Percentiles rank a stretch among this genome's conserved stretches.
phyloP scores from a whole-genome alignment of 257 asterid species.

The Primulina tabacum region DNA sequence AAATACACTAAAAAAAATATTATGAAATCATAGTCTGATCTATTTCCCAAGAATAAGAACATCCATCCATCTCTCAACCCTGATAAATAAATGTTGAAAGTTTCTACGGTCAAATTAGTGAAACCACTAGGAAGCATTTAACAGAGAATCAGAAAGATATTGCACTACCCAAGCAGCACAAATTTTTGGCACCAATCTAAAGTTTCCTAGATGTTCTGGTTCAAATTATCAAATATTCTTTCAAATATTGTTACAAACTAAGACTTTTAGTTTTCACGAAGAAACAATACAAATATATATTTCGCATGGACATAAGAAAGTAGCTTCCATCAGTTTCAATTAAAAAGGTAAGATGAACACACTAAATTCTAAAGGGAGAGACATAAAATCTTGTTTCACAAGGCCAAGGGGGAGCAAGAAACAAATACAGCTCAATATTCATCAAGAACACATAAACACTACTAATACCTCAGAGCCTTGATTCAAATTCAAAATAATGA shows the following conservation, averaged over 20 bases:
- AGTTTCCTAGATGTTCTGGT: neutral
- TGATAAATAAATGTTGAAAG: no score
- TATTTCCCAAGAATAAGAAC: neutral
- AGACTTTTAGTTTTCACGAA: no score
- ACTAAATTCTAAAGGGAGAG: neutral
- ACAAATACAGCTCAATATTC: no score
- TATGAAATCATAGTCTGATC: neutral
- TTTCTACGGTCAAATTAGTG: neutral
- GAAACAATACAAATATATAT: no score
- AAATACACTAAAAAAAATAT: neutral
- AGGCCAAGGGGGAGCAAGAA: no score
- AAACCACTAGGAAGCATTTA: neutral
- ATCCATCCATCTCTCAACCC: neutral
- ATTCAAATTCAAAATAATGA: no score
- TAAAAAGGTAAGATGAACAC: neutral
- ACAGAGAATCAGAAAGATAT: neutral
- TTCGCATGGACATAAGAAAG: neutral
- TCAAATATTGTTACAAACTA: neutral
- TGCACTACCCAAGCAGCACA: neutral
- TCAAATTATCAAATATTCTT: neutral
- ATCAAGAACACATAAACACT: no score
- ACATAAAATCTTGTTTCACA: no score
- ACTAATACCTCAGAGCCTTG: no score
- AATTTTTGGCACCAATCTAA: neutral
- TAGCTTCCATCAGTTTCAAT: neutral